These are phyloP conservation scores for slime mould (Dictyostelium discoideum) DNA, from an alignment of 78 protist genomes.

Conservation along the genomic window DNA sequence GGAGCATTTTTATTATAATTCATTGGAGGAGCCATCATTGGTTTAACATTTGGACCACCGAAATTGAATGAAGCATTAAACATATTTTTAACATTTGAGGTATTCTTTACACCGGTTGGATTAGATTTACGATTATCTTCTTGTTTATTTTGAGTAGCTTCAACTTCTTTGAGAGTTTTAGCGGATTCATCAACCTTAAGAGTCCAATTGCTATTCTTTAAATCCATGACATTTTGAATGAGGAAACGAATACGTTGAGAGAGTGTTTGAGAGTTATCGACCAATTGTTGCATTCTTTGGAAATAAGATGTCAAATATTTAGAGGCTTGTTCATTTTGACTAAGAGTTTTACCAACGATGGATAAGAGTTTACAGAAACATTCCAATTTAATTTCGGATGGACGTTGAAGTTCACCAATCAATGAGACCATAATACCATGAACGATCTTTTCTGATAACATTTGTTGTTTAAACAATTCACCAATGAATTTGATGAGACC, in stretches of 20 bases:
- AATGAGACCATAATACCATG: conserved; percentile 54
- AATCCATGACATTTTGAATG: conserved; percentile 80
- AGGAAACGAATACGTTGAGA: conserved; percentile 71
- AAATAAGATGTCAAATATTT: conserved; percentile 14
- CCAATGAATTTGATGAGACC: conserved; percentile 83
- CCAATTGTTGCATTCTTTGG: conserved; percentile 32
- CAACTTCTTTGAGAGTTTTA: conserved; percentile 45
- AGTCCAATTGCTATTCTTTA: conserved; percentile 66
- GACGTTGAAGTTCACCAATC: conserved; percentile 68
- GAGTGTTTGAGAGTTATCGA: conserved; percentile 13
- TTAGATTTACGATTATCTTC: conserved; percentile 29
- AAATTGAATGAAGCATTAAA: not conserved
- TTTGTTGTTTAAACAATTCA: conserved; percentile 75
- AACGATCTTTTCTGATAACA: conserved; percentile 72
- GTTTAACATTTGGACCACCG: not conserved
- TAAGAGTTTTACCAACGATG: conserved; percentile 33
- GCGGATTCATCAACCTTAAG: conserved; percentile 27
- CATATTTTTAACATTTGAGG: not conserved
- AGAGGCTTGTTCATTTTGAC: not conserved
- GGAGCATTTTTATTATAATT: not conserved
- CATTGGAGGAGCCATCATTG: conserved; percentile 6
- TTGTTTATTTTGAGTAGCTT: conserved; percentile 11
- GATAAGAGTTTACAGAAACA: conserved; percentile 75
- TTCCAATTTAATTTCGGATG: conserved; percentile 62
- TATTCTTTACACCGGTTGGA: conserved; percentile 24